Evolutionary conservation across 2,329 filamentous ascomycete species (phyloP), one percentile per base, ranked within the genome.

Genomic region (Ampelomyces quisqualis): DNA sequence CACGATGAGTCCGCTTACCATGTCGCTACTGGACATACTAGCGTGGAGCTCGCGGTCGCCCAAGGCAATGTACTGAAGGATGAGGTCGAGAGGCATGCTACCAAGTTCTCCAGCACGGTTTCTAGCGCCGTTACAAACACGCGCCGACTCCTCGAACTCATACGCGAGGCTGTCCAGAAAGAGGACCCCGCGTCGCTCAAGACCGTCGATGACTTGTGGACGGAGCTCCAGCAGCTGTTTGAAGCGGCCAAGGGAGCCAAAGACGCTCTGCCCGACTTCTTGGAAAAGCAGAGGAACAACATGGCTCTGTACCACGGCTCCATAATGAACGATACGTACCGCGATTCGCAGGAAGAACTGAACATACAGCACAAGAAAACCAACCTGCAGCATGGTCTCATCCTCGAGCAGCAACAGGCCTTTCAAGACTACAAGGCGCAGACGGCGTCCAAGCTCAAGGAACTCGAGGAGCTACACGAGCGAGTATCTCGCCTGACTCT

Each of bases 271-370:
- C 56, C 61, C 5, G 34, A 19, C 5, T 60, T 60, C 38, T 34
- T 65, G 2, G 50, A 63, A 26, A 60, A 57, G 40, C 62, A 65
- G 39, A 53, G 58, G 11, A 49, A 60, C 19, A 60, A 58, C 34
- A 49, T 59, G 43, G 51, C 47, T 18, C 42, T 65, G 4, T 52
- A 58, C 22, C 55, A 60, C 34, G 43, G 37, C 6, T 50, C 58
- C 1, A 40, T 53, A 34, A 34, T 63, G 35, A 59, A 59, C n/a
- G 50, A 60, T 22, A 51, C 46, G 4, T 50, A 60, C 11, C 45
- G 34, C 7, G 51, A 58, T 2, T 46, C 52, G 10, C 56, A 60
- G 21, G 43, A 55, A 4, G 56, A 64, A 46, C 38, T 65, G 3
- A 51, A 55, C 3, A 39, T 51, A 5, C 57, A 62, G 35, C 44